Conservation (phyloP, 2,329 filamentous ascomycete species). For the Cucurbitaria berberidis region DNA sequence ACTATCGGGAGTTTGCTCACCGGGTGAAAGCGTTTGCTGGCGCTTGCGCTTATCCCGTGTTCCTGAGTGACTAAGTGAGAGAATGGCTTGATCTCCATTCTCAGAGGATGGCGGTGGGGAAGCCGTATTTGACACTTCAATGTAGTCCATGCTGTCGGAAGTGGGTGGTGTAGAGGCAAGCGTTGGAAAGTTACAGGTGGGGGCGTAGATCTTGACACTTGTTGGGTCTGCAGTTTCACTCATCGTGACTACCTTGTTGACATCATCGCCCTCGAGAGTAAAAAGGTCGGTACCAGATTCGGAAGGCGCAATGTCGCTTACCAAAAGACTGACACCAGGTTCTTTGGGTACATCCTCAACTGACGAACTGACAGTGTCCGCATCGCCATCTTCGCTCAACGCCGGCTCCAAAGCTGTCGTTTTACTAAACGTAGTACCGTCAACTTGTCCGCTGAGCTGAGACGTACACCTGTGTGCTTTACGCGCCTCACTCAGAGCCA, state of each 20-base stretch:
- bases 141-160: slow-evolving; percentile 1
- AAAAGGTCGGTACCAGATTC: no score
- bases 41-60: slow-evolving; percentile 16
- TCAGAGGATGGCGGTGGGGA: background rate
- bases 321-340: no score
- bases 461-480: background rate
- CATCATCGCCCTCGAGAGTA: no score
- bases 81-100: background rate
- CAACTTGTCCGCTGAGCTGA: slow-evolving; percentile 11
- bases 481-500: background rate
- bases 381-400: no score
- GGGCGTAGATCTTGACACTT: no score
- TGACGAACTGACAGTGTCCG: no score
- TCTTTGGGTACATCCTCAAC: no score
- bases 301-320: no score
- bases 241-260: background rate
- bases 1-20: background rate
- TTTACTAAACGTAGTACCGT: slow-evolving; percentile 10
- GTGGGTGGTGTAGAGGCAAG: background rate
- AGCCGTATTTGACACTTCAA: slow-evolving; percentile 1
- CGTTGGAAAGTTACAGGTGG: no score
- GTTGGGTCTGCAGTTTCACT: background rate
- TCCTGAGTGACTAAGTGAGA: slow-evolving; percentile 25
- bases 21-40: background rate
- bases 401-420: background rate